A percentile compares a stretch with the other conserved stretches of the same genome.
phyloP scores from a whole-genome alignment of 495 filamentous ascomycete species.

The Penicillium verhagenii region DNA sequence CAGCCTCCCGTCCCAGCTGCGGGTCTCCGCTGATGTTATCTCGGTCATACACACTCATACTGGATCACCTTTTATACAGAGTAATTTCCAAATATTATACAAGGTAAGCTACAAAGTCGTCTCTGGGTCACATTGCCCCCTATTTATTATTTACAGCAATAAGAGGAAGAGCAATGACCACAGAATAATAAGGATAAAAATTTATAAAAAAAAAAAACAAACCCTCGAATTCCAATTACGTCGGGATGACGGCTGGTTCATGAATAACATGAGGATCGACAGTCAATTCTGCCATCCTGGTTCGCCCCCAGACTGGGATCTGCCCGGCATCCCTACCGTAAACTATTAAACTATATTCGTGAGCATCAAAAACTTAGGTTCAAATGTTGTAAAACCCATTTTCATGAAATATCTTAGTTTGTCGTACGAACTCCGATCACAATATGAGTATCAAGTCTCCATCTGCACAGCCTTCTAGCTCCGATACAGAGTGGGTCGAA shows the following conservation, averaged over 20 bases:
- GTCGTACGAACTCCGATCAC: background rate
- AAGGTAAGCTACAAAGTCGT: too few species aligned
- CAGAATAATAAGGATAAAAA: too few species aligned
- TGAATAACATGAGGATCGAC: constrained; percentile 6
- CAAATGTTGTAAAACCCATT: too few species aligned
- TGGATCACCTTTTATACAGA: too few species aligned
- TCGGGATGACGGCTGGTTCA: constrained; percentile 2
- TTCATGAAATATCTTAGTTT: background rate
- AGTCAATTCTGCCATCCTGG: background rate
- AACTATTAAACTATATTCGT: background rate
- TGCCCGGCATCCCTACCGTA: constrained; percentile 4
- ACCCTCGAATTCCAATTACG: background rate
- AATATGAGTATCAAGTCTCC: background rate
- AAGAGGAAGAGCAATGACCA: too few species aligned
- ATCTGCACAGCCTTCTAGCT: constrained; percentile 5
- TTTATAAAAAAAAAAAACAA: too few species aligned
- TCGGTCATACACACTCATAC: background rate
- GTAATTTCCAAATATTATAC: too few species aligned
- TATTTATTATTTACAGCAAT: too few species aligned
- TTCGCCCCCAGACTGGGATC: background rate
- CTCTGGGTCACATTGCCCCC: too few species aligned
- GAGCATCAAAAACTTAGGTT: too few species aligned
- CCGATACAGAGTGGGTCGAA: constrained; percentile 19
- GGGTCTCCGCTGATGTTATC: constrained; percentile 11
- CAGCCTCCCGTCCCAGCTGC: background rate